Evolutionary conservation across 176 grass and related monocot species (phyloP).

Genomic region (Carex parvula): DNA sequence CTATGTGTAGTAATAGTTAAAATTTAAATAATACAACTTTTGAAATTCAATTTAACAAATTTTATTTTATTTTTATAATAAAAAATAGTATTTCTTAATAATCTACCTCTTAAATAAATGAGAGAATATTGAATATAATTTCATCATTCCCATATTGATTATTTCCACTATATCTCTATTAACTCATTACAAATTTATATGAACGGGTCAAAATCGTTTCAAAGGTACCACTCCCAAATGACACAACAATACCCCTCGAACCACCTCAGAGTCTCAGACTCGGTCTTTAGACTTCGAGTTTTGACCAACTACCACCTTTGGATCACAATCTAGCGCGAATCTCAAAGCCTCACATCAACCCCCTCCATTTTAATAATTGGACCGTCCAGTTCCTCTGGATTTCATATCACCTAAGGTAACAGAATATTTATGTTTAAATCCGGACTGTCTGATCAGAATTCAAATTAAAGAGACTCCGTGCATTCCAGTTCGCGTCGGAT

Average conservation of each 20-base stretch:
- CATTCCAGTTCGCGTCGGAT: no score
- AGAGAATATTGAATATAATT: neutral
- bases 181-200: neutral
- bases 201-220: neutral
- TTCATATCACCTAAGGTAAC: no score
- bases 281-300: neutral
- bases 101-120: neutral
- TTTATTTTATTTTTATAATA: neutral
- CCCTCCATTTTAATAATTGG: neutral
- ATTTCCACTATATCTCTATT: neutral
- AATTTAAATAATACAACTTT: neutral
- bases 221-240: neutral
- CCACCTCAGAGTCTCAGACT: no score
- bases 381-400: neutral
- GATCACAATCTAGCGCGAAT: neutral
- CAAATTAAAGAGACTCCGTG: no score
- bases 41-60: neutral
- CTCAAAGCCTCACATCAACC: neutral
- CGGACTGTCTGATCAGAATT: no score
- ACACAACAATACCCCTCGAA: neutral
- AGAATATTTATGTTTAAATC: no score
- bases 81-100: neutral
- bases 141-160: constrained; percentile 1
- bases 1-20: neutral
- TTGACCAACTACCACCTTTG: neutral